Percentiles rank a stretch among this genome's conserved stretches.
Evolutionary conservation across 164 flowering plant species (phyloP).

Genomic region (Houttuynia cordata): DNA sequence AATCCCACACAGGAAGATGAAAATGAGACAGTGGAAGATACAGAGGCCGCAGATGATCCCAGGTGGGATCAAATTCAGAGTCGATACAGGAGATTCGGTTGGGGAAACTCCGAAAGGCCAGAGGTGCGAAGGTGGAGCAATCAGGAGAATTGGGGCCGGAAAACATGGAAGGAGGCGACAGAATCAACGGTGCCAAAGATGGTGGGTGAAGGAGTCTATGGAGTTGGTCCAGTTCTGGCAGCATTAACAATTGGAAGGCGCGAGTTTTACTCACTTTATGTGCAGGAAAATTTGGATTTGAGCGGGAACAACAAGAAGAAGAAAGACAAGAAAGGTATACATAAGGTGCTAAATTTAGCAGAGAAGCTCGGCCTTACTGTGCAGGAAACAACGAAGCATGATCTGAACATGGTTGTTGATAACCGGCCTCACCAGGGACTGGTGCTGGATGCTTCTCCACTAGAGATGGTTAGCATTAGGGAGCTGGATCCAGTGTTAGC

Average conservation of each 20-base stretch:
- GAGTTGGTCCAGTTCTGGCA: constrained; percentile 93
- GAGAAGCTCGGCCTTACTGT: constrained; percentile 47
- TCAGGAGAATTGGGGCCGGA: constrained; percentile 75
- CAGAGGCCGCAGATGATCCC: constrained; percentile 39
- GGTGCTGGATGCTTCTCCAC: constrained; percentile 85
- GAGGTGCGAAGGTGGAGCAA: constrained; percentile 55
- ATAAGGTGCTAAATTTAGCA: constrained; percentile 57
- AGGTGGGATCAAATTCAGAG: constrained; percentile 55
- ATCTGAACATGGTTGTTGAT: constrained; percentile 82
- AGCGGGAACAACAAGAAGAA: constrained; percentile 71
- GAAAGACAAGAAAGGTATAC: constrained; percentile 88
- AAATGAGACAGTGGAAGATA: constrained; percentile 23
- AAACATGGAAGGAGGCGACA: constrained; percentile 68
- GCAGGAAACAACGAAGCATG: constrained; percentile 73
- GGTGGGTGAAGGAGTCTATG: constrained; percentile 81
- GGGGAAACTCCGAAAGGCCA: constrained; percentile 31
- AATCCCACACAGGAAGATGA: constrained; percentile 4
- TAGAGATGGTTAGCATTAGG: constrained; percentile 64
- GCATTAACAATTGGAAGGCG: constrained; percentile 74
- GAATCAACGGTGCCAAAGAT: constrained; percentile 65
- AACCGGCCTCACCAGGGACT: constrained; percentile 92
- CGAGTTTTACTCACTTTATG: constrained; percentile 66
- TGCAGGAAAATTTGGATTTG: constrained; percentile 83
- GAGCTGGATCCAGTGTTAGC: constrained; percentile 52
- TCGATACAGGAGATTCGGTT: constrained; percentile 21